phyloP scores from a whole-genome alignment of 2,329 filamentous ascomycete species.

The Colletotrichum eleusines region DNA sequence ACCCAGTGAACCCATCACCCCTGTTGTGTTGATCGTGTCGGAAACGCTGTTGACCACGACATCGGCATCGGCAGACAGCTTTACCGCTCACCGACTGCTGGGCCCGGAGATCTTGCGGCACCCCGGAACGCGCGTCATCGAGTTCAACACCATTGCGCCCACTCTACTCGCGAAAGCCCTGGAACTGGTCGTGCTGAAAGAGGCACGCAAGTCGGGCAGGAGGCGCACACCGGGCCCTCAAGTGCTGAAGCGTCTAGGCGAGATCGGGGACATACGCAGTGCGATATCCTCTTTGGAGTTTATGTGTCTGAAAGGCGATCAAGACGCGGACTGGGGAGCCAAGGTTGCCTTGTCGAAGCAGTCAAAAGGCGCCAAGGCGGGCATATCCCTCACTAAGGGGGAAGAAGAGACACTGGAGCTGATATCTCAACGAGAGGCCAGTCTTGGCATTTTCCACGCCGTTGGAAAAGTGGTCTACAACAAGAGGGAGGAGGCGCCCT shows the following conservation, averaged over 20 bases:
- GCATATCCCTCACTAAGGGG: slow-evolving; percentile 74
- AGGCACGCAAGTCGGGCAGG: slow-evolving; percentile 82
- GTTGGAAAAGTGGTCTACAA: slow-evolving; percentile 98
- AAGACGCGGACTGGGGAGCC: slow-evolving; percentile 79
- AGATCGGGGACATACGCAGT: slow-evolving; percentile 91
- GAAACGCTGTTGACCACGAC: slow-evolving; percentile 90
- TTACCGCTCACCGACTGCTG: slow-evolving; percentile 90
- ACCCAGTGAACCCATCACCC: slow-evolving; percentile 66
- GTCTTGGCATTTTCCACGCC: slow-evolving; percentile 93
- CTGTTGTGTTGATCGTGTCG: slow-evolving; percentile 90
- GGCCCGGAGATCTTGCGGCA: slow-evolving; percentile 89
- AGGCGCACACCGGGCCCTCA: slow-evolving; percentile 80
- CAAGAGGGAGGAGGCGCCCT: slow-evolving; percentile 75
- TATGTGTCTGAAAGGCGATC: slow-evolving; percentile 84
- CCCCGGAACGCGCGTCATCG: slow-evolving; percentile 81
- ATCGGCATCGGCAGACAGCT: slow-evolving; percentile 87
- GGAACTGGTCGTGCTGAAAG: slow-evolving; percentile 84
- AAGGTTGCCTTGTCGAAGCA: slow-evolving; percentile 78
- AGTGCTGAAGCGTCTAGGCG: slow-evolving; percentile 83
- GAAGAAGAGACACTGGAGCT: slow-evolving; percentile 85
- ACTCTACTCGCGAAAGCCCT: slow-evolving; percentile 88
- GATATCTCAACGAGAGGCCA: slow-evolving; percentile 88
- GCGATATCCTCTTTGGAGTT: slow-evolving; percentile 95
- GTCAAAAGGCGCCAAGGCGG: slow-evolving; percentile 71
- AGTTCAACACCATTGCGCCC: slow-evolving; percentile 93